These are phyloP conservation scores for Kwoniella shandongensis DNA, from an alignment of 768 basidiomycete species.

Conservation along the genomic window DNA sequence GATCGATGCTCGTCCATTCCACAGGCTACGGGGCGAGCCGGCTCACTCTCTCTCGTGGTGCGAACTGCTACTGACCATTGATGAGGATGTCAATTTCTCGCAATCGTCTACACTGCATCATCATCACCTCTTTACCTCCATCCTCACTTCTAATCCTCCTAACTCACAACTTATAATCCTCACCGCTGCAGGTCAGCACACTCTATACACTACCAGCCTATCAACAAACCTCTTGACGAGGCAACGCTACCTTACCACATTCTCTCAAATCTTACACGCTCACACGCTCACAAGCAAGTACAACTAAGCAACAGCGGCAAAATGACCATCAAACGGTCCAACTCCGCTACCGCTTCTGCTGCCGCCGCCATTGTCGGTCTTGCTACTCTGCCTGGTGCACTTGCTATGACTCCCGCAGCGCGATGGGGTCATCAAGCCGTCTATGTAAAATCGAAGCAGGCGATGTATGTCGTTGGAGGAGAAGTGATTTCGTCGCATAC, in stretches of 20 bases:
- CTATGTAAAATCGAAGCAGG: constrained; percentile 40
- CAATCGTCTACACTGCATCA: background rate
- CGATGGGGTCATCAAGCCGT: constrained; percentile 53
- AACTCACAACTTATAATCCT: background rate
- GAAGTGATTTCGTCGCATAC: constrained; percentile 31
- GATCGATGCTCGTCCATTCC: too few relatives aligned
- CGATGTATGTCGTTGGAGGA: constrained; percentile 52
- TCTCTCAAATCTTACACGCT: background rate
- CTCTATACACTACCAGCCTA: background rate
- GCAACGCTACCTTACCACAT: background rate
- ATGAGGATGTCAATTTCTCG: background rate
- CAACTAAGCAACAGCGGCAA: background rate
- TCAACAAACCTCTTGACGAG: constrained; percentile 39
- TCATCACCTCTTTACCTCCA: background rate
- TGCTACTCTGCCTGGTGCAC: constrained; percentile 15
- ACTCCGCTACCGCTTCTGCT: background rate
- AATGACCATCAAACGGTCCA: background rate
- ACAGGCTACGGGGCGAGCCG: too few relatives aligned
- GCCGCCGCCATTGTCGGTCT: constrained; percentile 3
- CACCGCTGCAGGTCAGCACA: constrained; percentile 39
- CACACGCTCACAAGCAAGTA: background rate
- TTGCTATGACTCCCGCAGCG: constrained; percentile 37
- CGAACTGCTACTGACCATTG: background rate
- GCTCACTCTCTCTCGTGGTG: too few relatives aligned
- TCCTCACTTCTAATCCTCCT: background rate